Percentiles rank a stretch among this genome's conserved stretches.
phyloP scores from a whole-genome alignment of 2,329 filamentous ascomycete species.

The Balansia obtecta region DNA sequence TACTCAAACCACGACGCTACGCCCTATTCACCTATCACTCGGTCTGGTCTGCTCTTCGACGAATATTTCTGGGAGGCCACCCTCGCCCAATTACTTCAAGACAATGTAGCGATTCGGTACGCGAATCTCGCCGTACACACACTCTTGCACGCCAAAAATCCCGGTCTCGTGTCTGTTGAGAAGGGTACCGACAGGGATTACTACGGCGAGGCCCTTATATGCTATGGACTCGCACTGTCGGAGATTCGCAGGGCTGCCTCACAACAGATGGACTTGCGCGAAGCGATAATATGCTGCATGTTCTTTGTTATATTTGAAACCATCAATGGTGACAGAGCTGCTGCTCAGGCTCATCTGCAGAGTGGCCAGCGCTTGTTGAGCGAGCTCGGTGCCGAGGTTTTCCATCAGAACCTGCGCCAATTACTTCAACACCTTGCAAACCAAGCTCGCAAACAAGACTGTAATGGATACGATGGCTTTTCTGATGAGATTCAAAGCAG shows the following conservation, averaged over 20 bases:
- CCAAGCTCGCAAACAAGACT: constrained; percentile 8
- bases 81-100: constrained; percentile 21
- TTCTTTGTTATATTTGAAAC: constrained; percentile 26
- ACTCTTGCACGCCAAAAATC: constrained; percentile 16
- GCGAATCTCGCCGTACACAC: constrained; percentile 26
- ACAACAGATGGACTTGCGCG: constrained; percentile 10
- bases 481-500: background rate
- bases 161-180: constrained; percentile 6
- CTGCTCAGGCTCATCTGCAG: constrained; percentile 22
- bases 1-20: background rate
- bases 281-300: constrained; percentile 23
- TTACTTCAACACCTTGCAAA: constrained; percentile 11
- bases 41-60: constrained; percentile 14
- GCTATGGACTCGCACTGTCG: constrained; percentile 21
- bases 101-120: constrained; percentile 22
- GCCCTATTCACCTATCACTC: background rate
- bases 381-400: constrained; percentile 13
- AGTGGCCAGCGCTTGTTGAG: constrained; percentile 25
- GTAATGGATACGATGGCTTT: background rate
- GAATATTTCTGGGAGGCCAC: constrained; percentile 22
- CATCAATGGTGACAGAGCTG: constrained; percentile 22
- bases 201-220: constrained; percentile 20
- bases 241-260: constrained; percentile 13
- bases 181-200: constrained; percentile 9
- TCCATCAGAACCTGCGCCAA: constrained; percentile 10